Evolutionary conservation across 495 filamentous ascomycete species (phyloP).

Genomic region (Aspergillus heteromorphus): DNA sequence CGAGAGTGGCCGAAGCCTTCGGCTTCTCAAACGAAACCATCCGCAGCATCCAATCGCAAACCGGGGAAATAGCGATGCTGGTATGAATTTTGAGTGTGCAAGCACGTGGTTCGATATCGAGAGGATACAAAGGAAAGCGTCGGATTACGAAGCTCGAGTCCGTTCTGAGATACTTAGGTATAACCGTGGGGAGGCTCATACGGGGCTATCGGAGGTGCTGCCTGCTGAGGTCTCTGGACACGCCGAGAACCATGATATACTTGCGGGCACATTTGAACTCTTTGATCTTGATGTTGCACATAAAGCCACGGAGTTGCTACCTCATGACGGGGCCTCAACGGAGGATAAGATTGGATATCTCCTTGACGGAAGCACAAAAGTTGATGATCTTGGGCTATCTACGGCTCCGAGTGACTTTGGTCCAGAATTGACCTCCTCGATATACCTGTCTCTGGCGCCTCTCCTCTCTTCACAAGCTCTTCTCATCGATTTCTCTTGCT

Average conservation of each 20-base stretch:
- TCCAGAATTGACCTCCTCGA: slow-evolving; percentile 65
- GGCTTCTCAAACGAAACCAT: slow-evolving; percentile 66
- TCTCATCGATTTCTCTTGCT: slow-evolving; percentile 69
- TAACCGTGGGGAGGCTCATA: slow-evolving; percentile 16
- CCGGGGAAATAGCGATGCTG: slow-evolving; percentile 36
- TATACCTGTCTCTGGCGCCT: slow-evolving; percentile 70
- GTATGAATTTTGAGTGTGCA: slow-evolving; percentile 63
- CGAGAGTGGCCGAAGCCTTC: slow-evolving; percentile 72
- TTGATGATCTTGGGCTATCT: background rate
- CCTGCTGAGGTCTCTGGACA: background rate
- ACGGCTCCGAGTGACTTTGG: slow-evolving; percentile 38
- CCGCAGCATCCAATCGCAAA: slow-evolving; percentile 71
- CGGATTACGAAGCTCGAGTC: slow-evolving; percentile 54
- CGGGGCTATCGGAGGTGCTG: background rate
- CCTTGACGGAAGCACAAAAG: slow-evolving; percentile 12
- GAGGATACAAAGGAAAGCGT: slow-evolving; percentile 52
- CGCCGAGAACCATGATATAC: slow-evolving; percentile 4
- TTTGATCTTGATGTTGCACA: slow-evolving; percentile 35
- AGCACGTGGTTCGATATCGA: slow-evolving; percentile 74
- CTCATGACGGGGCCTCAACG: slow-evolving; percentile 20
- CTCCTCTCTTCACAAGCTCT: slow-evolving; percentile 67
- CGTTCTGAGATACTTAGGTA: slow-evolving; percentile 39
- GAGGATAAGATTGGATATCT: slow-evolving; percentile 27
- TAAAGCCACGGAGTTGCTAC: slow-evolving; percentile 20
- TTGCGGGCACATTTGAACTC: slow-evolving; percentile 28